Evolutionary conservation across 2,329 filamentous ascomycete species (phyloP), one percentile per base, ranked within the genome.

Genomic region (Fusarium mangiferae): DNA sequence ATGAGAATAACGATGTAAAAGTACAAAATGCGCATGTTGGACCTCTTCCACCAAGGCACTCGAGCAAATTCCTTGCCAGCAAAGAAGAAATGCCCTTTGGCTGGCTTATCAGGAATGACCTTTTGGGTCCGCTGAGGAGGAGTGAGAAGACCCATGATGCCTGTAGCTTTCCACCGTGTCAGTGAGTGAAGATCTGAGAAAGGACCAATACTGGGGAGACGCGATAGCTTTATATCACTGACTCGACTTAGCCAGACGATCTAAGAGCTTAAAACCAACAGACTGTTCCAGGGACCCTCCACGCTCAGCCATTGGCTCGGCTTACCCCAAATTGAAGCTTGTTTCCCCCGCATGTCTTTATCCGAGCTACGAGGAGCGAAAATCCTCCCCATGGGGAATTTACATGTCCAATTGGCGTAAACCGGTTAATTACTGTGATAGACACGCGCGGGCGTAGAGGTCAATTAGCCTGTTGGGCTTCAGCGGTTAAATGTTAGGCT

Each of bases 111-210:
- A 22, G 65, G 65, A 22, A 67, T 24, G 51, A 67, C 62, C 65
- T 13, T 67, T 61, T 67, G 65, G 65, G 65, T 67, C 52, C 62
- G 52, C 45, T 67, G 36, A 15, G 65, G 65, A 44, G 65, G 45
- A 30, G 39, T 26, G 20, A 67, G 39, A n/a, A 67, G n/a, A 36
- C 45, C 62, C 65, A 67, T 67, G 17, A 12, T 67, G 62, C 18
- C 38, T 35, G 9, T 55, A 22, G 17, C 7, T 6, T 24, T 28
- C 7, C 12, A 7, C 28, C 38, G 18, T n/a, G 12, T 18, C 62
- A 14, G 18, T 5, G 18, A 20, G 26, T 64, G 7, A 33, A 10
- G 35, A 24, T 8, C 60, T 56, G 35, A 28, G 5, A 24, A 28
- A 3, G 7, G 6, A 30, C 44, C 15, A 44, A 30, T 15, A 35